Percentiles rank a stretch among this genome's conserved stretches.
These are phyloP conservation scores for Diaporthe sp. DNA, from an alignment of 2,329 filamentous ascomycete genomes.

Conservation along the genomic window DNA sequence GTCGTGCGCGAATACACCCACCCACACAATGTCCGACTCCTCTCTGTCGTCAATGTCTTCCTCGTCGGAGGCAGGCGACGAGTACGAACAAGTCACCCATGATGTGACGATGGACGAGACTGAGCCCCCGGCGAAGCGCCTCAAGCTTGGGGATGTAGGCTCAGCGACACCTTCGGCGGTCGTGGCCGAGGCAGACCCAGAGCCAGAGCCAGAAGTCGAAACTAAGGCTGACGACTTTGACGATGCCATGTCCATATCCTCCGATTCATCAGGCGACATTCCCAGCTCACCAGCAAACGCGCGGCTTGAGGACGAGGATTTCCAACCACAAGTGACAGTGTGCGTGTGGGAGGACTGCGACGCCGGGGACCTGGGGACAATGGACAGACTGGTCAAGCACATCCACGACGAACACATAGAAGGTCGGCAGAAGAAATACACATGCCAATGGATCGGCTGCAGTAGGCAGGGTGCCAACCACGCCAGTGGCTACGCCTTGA, in stretches of 20 bases:
- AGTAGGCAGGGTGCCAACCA: constrained; percentile 89
- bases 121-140: constrained; percentile 62
- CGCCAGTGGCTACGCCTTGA: constrained; percentile 94
- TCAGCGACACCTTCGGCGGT: constrained; percentile 62
- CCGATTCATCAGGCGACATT: constrained; percentile 88
- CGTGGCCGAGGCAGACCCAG: constrained; percentile 60
- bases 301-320: constrained; percentile 80
- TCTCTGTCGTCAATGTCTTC: constrained; percentile 63
- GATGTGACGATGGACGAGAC: constrained; percentile 56
- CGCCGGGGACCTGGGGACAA: constrained; percentile 80
- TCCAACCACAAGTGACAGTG: constrained; percentile 81
- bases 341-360: constrained; percentile 85
- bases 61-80: constrained; percentile 55
- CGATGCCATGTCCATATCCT: constrained; percentile 67
- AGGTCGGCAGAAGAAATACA: constrained; percentile 93
- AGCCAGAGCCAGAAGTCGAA: constrained; percentile 64
- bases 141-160: constrained; percentile 58
- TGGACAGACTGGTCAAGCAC: constrained; percentile 86
- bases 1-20: neutral
- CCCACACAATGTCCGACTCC: constrained; percentile 53
- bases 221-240: constrained; percentile 66
- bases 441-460: constrained; percentile 97
- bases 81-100: constrained; percentile 61
- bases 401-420: constrained; percentile 96
- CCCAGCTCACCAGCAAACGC: constrained; percentile 79